Percentiles rank a stretch among this genome's conserved stretches.
Conservation (phyloP, 352 stramenopile species). For the Pythium coloratum region DNA sequence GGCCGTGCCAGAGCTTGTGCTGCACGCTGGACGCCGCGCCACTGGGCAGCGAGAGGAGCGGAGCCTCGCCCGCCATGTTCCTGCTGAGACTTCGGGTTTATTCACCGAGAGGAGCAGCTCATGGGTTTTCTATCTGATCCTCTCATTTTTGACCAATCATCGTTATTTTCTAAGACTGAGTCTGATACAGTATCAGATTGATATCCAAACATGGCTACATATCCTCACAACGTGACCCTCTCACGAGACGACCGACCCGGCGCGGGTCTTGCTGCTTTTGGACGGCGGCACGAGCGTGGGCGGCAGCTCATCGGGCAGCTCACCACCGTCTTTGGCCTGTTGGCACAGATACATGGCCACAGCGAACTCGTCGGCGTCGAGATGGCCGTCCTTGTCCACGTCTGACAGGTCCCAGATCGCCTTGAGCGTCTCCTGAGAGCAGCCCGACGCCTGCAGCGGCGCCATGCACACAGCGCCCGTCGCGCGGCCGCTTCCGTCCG, state of each 20-base stretch:
- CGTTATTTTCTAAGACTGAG: neutral
- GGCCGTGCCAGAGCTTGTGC: conserved; percentile 60
- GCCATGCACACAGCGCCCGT: conserved; percentile 76
- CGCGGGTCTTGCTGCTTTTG: conserved; percentile 29
- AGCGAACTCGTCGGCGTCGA: conserved; percentile 91
- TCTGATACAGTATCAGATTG: neutral
- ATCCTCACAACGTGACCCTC: neutral
- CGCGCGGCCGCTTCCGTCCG: conserved; percentile 57
- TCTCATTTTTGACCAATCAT: neutral
- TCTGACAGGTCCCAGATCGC: conserved; percentile 91
- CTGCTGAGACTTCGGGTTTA: neutral
- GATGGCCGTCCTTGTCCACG: conserved; percentile 83
- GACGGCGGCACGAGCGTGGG: conserved; percentile 57
- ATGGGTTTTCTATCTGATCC: neutral
- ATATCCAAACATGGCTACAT: neutral
- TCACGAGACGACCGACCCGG: conserved; percentile 19
- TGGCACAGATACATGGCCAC: conserved; percentile 89
- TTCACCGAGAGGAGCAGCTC: neutral
- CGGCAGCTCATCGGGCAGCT: conserved; percentile 62
- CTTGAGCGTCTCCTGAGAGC: conserved; percentile 72
- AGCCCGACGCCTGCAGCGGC: conserved; percentile 64
- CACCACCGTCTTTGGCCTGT: conserved; percentile 70
- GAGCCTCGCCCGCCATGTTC: neutral
- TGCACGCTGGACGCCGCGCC: conserved; percentile 18
- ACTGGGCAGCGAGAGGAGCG: neutral